Conservation (phyloP, 1,284 basidiomycete species). For the Retiboletus flavoniger region DNA sequence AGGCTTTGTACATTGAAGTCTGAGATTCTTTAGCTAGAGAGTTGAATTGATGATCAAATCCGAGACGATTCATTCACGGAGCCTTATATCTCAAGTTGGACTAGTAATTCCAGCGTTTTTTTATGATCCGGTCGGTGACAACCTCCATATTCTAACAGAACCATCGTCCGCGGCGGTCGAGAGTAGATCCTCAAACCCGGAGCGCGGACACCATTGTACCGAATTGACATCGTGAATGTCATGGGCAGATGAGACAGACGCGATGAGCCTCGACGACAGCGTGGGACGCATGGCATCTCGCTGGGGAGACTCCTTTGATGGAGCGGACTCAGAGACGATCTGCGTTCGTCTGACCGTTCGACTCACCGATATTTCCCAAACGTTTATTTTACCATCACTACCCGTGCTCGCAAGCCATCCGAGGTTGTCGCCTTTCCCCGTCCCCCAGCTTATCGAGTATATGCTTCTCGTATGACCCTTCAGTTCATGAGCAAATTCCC, state of each 20-base stretch:
- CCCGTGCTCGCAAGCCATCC: constrained; percentile 79
- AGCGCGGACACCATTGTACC: constrained; percentile 72
- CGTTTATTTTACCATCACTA: constrained; percentile 72
- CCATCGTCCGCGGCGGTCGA: constrained; percentile 84
- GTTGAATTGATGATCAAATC: no score
- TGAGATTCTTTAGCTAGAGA: no score
- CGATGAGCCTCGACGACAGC: constrained; percentile 48
- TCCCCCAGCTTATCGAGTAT: constrained; percentile 81
- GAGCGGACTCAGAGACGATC: constrained; percentile 1
- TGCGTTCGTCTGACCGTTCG: background rate
- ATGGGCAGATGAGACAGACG: constrained; percentile 59
- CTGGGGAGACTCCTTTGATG: constrained; percentile 21
- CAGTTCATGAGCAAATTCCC: constrained; percentile 57
- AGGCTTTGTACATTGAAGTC: no score
- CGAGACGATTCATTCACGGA: background rate
- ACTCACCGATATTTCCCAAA: constrained; percentile 71
- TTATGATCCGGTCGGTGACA: constrained; percentile 15
- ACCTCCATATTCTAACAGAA: constrained; percentile 64
- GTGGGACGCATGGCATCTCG: constrained; percentile 29
- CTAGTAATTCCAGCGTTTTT: background rate
- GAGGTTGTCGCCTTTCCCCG: constrained; percentile 46
- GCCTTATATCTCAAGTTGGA: background rate
- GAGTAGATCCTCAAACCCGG: constrained; percentile 59
- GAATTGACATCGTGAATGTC: constrained; percentile 77
- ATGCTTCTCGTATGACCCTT: constrained; percentile 71